phyloP scores from a whole-genome alignment of 371 early-diverging fungal genomes.

The Phascolomyces articulosus region DNA sequence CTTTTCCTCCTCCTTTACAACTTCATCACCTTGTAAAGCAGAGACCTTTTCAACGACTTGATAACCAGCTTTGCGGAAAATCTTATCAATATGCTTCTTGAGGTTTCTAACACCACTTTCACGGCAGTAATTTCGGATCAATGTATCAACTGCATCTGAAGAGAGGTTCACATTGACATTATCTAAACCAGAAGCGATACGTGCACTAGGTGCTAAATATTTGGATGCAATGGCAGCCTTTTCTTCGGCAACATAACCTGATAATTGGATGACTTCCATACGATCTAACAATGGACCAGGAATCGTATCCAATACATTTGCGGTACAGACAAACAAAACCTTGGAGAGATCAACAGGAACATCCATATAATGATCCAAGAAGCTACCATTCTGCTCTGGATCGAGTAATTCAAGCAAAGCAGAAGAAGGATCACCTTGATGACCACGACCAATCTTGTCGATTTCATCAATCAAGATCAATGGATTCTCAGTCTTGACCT shows the following conservation, averaged over 20 bases:
- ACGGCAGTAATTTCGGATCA: constrained; percentile 92
- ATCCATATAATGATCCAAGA: constrained; percentile 98
- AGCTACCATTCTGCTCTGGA: constrained; percentile 95
- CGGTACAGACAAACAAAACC: constrained; percentile 97
- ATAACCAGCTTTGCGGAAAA: constrained; percentile 95
- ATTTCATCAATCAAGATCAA: constrained; percentile 97
- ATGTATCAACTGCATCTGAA: constrained; percentile 75
- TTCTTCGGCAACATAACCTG: constrained; percentile 96
- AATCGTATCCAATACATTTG: constrained; percentile 94
- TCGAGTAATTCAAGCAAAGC: constrained; percentile 96
- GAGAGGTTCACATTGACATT: constrained; percentile 73
- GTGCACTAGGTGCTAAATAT: constrained; percentile 88
- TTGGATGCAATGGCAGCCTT: constrained; percentile 93
- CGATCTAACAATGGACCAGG: constrained; percentile 96
- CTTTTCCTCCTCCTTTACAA: not conserved
- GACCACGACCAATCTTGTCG: constrained; percentile 96
- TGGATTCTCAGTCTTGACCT: constrained; percentile 97
- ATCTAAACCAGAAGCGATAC: constrained; percentile 79
- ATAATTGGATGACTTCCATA: constrained; percentile 96
- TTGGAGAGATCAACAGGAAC: constrained; percentile 96
- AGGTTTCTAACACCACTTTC: constrained; percentile 97
- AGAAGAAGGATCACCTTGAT: constrained; percentile 96
- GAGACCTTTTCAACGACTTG: constrained; percentile 74
- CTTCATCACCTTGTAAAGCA: constrained; percentile 12
- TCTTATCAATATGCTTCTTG: constrained; percentile 97